Base-by-base conservation (phyloP, 768 basidiomycete genomes). In the Podaxis rugospora region DNA sequence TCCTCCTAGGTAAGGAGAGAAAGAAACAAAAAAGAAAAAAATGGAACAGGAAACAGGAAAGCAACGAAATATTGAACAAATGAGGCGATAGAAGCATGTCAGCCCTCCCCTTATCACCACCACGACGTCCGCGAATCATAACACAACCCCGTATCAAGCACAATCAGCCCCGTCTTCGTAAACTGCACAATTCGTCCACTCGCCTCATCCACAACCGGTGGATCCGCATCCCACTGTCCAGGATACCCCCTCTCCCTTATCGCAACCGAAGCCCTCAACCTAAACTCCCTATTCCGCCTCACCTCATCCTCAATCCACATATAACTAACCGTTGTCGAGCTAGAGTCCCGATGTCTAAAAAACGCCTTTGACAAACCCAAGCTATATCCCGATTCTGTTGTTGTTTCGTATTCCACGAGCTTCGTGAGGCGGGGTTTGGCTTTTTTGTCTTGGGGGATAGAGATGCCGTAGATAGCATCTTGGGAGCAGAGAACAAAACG, bases 401-500 rank as follows among this genome's bases (percentile, higher is more conserved):
- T 61, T 16, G 59, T 61, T 40, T 55, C 59, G 32, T 54, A 61
- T 7, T 61, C 59, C 5, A 61, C 59, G n/a, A 61, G 53, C 27
- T 61, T 61, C 1, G 59, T 47, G 10, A 61, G 52, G n/a, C 59
- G 59, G 16, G 59, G 59, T 61, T 61, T 61, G 35, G 59, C 52
- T 39, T 55, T 47, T 39, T 55, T 46, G 44, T 61, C 59, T 18
- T 54, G 42, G 5, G 59, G 59, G n/a, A 61, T 55, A 7, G 59
- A 61, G 52, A 61, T 61, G n/a, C 59, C 59, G 25, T 61, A 61
- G 44, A 61, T 61, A 25, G 52, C 59, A n/a, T 61, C 59, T 37
- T 54, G 52, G 11, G 59, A 35, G 23, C 59, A 61, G 3, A 61
- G 36, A 35, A 55, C 59, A 16, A 61, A 61, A 18, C 59, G 59